Evolutionary conservation across 2,329 filamentous ascomycete species (phyloP).

Genomic region (Lachnellula cervina): DNA sequence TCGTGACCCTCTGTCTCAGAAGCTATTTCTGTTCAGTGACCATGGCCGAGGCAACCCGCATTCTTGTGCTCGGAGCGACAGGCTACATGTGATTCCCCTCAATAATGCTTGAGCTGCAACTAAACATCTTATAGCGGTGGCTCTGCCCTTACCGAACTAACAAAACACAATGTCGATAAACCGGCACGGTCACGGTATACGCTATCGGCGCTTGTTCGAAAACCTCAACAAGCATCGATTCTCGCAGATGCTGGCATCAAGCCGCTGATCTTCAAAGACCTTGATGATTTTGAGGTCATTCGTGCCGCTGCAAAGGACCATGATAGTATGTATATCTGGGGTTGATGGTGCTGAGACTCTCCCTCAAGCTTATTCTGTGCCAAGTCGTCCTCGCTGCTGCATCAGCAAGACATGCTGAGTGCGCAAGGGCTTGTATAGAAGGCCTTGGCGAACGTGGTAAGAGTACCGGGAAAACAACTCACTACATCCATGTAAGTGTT

Average conservation of each 20-base stretch:
- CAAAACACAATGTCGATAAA: background rate
- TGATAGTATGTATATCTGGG: conserved; percentile 11
- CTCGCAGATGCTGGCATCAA: conserved; percentile 20
- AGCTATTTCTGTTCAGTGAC: background rate
- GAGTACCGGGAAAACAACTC: conserved; percentile 32
- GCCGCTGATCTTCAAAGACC: conserved; percentile 19
- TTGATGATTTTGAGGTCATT: conserved; percentile 21
- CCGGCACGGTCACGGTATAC: background rate
- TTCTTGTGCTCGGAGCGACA: conserved; percentile 19
- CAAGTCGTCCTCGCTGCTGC: conserved; percentile 41
- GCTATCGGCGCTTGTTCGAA: conserved; percentile 22
- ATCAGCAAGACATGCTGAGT: conserved; percentile 34
- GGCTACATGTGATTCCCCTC: conserved; percentile 17
- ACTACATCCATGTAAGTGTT: conserved; percentile 36
- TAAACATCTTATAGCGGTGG: conserved; percentile 18
- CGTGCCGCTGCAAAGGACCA: conserved; percentile 17
- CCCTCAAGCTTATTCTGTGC: background rate
- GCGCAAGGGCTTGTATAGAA: conserved; percentile 38
- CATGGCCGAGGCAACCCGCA: background rate
- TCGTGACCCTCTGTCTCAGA: no score
- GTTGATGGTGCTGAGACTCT: no score
- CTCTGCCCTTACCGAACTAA: conserved; percentile 13
- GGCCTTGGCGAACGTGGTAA: conserved; percentile 39
- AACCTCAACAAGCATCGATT: conserved; percentile 20
- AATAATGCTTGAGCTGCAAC: background rate